A percentile compares a stretch with the other conserved stretches of the same genome.
Conservation (phyloP, 441 rosid species). For the Francoa sonchifolia region DNA sequence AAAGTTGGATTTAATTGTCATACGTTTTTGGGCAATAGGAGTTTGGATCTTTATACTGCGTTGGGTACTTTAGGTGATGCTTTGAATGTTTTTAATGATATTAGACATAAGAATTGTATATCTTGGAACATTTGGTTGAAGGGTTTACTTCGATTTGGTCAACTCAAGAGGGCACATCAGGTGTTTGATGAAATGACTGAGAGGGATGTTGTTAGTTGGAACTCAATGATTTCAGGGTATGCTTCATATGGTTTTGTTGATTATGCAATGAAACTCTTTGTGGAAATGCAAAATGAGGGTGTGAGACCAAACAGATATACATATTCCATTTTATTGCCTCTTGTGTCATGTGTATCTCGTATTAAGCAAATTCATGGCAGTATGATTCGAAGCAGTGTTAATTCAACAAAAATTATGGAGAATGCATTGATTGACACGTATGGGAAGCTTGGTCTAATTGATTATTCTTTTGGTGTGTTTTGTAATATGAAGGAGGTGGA, state of each 20-base stretch:
- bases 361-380: conserved; percentile 51
- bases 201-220: conserved; percentile 56
- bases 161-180: conserved; percentile 15
- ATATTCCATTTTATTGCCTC: conserved; percentile 36
- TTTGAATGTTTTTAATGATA: conserved; percentile 28
- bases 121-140: conserved; percentile 51
- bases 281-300: conserved; percentile 36
- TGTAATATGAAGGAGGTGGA: conserved; percentile 35
- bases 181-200: conserved; percentile 58
- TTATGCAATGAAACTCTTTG: conserved; percentile 26
- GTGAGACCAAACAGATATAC: conserved; percentile 41
- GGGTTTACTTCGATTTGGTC: conserved; percentile 22
- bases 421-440: conserved; percentile 65
- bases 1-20: conserved; percentile 33
- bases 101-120: conserved; percentile 29
- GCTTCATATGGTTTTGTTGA: conserved; percentile 25
- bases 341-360: conserved; percentile 24
- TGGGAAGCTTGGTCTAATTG: conserved; percentile 36
- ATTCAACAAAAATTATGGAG: conserved; percentile 38
- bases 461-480: conserved; percentile 41
- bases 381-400: conserved; percentile 31
- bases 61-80: conserved; percentile 30
- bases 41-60: conserved; percentile 43
- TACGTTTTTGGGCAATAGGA: conserved; percentile 55
- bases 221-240: conserved; percentile 46